A percentile compares a stretch with the other conserved stretches of the same genome.
phyloP scores from a whole-genome alignment of 176 grass and related monocot species.

The Musa beccarii region DNA sequence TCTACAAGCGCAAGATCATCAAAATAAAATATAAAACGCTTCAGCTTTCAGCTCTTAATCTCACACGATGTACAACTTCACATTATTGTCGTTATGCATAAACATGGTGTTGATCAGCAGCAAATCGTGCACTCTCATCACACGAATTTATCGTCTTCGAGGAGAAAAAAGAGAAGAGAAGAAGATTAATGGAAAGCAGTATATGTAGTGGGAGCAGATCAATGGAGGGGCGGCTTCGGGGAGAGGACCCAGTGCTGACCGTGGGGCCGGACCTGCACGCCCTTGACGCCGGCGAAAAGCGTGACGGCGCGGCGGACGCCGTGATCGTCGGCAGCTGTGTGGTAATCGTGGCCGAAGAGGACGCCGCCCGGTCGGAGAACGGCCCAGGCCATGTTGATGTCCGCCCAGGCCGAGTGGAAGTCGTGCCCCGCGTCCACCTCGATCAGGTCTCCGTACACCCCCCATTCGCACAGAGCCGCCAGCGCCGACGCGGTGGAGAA shows the following conservation, averaged over 20 bases:
- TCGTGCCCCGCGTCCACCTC: constrained; percentile 97
- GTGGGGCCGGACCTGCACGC: constrained; percentile 52
- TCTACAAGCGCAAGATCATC: too few relatives aligned
- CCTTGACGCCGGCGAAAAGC: constrained; percentile 67
- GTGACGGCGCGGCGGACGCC: constrained; percentile 83
- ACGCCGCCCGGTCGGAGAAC: constrained; percentile 88
- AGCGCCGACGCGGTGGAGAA: constrained; percentile 85
- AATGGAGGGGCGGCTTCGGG: constrained; percentile 31
- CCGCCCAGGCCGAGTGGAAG: constrained; percentile 97
- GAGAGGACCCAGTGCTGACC: constrained; percentile 96
- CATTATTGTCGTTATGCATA: too few relatives aligned
- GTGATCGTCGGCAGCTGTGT: constrained; percentile 64
- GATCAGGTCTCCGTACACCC: constrained; percentile 83
- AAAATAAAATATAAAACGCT: too few relatives aligned
- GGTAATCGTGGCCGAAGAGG: constrained; percentile 95
- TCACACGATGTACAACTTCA: too few relatives aligned
- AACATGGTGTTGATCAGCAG: too few relatives aligned
- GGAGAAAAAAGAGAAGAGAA: too few relatives aligned
- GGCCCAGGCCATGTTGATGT: constrained; percentile 90
- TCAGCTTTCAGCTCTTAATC: too few relatives aligned
- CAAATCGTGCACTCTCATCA: too few relatives aligned
- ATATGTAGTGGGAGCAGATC: not conserved
- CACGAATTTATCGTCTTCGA: too few relatives aligned
- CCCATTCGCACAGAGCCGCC: constrained; percentile 72
- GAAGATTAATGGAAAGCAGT: too few relatives aligned